Base-by-base conservation (phyloP, 805 yeast species). In the Debaryomyces maramus region DNA sequence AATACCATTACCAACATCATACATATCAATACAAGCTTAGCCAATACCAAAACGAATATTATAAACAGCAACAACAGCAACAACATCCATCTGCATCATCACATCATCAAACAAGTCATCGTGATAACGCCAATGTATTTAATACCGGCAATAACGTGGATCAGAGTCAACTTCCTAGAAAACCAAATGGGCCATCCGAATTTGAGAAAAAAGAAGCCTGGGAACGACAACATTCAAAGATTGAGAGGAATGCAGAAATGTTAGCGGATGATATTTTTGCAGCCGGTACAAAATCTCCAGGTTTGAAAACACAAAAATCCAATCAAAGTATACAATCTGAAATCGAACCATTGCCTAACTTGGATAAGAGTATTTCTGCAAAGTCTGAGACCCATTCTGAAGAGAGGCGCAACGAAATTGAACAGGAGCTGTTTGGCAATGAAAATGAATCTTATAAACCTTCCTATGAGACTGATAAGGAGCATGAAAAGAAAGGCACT, bases 181-280 rank as follows among this genome's bases (percentile, higher is more conserved):
- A 38, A 32, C 13, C 39, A 10, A 26, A 37, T 11, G 48, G 41
- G 17, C 41, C 40, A 11, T 37, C 48, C 8, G 56, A 55, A 17
- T 56, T 56, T 26, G 61, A 58, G 22, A 53, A 44, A 34, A 60
- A 56, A 24, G 73, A 69, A 39, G 69, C 72, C 1, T 69, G 75
- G 75, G 61, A 65, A 36, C 53, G 46, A 22, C 53, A 38, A 28
- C 48, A 51, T 2, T 34, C 52, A 0, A 44, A 47, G 6, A 52
- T 59, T 16, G 64, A 63, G 40, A 54, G 48, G 17, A 53, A 60
- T 24, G 68, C 74, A 3, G 69, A 58, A 40, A 60, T 53, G 34
- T 51, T 70, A 34, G 73, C 57, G 1, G 72, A 68, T 38, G 73
- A 67, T 47, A 68, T 70, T n/a, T 70, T 70, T 43, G 60, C 61